A percentile compares a stretch with the other conserved stretches of the same genome.
Conservation (phyloP, 2,329 filamentous ascomycete genomes). For the Paraphoma chrysanthemicola region DNA sequence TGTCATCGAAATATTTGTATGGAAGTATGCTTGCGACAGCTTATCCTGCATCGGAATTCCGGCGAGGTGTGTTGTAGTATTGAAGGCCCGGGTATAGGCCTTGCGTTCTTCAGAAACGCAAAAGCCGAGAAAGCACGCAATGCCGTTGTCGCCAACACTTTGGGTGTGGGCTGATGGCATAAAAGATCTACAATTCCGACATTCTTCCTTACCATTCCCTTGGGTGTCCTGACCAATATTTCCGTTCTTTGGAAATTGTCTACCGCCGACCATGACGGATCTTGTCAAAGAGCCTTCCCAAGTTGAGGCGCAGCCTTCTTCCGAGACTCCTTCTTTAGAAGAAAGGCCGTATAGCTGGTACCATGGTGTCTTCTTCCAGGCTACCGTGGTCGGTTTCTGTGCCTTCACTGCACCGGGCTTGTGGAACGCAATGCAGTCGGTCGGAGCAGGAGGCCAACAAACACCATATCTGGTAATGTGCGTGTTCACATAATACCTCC, state of each 20-base stretch:
- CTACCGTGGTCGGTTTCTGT: slow-evolving; percentile 25
- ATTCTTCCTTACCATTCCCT: too few relatives aligned
- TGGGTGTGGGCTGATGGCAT: background rate
- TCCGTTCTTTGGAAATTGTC: too few relatives aligned
- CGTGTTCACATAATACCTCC: background rate
- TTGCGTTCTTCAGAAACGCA: background rate
- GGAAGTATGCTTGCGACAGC: background rate
- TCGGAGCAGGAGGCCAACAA: slow-evolving; percentile 38
- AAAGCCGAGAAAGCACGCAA: slow-evolving; percentile 5
- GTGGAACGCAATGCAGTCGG: slow-evolving; percentile 42
- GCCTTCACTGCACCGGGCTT: slow-evolving; percentile 39
- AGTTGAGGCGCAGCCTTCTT: background rate
- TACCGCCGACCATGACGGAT: background rate
- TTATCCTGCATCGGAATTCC: background rate
- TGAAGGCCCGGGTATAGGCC: too few relatives aligned
- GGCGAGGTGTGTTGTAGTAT: too few relatives aligned
- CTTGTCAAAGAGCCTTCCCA: background rate
- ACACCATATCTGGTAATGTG: slow-evolving; percentile 40
- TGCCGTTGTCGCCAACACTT: background rate
- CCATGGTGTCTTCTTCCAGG: slow-evolving; percentile 37
- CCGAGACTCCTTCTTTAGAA: background rate
- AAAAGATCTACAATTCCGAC: background rate
- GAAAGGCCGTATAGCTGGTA: slow-evolving; percentile 22
- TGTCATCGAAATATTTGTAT: background rate
- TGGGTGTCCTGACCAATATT: too few relatives aligned